These are phyloP conservation scores for Xylaria sp. DNA, from an alignment of 2,329 filamentous ascomycete genomes.

Conservation along the genomic window DNA sequence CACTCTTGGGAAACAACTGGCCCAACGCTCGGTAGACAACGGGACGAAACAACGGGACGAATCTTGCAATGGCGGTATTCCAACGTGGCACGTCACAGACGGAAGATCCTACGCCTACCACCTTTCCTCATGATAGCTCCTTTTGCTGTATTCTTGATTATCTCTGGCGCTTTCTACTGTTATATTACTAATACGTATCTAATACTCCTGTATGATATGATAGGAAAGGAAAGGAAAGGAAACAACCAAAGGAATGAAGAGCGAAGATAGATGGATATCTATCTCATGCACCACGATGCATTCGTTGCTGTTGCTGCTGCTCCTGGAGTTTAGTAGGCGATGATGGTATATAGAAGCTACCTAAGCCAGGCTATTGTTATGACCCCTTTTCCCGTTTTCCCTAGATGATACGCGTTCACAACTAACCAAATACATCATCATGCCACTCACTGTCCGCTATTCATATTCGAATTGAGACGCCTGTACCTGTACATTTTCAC, in stretches of 20 bases:
- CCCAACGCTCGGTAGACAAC: not conserved
- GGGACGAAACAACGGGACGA: not conserved
- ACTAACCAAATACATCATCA: not conserved
- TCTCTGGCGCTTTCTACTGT: constrained; percentile 3
- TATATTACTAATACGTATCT: constrained; percentile 16
- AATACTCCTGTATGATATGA: constrained; percentile 24
- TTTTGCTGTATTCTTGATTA: constrained; percentile 10
- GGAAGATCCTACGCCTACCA: not conserved
- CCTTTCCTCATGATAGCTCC: not conserved
- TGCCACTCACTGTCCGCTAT: not conserved
- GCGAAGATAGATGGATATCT: not conserved
- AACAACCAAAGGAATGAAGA: not conserved
- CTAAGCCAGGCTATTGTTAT: not conserved
- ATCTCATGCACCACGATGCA: not conserved
- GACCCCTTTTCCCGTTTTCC: not conserved
- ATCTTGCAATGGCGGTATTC: not conserved
- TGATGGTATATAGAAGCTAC: constrained; percentile 5
- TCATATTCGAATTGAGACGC: not conserved
- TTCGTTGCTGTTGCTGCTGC: not conserved
- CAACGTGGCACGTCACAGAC: not conserved
- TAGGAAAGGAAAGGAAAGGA: not conserved
- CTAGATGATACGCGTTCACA: not conserved
- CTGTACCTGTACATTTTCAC: no score
- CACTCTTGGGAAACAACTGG: constrained; percentile 1
- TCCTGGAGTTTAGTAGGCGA: not conserved